Conservation (phyloP, 306 rosid genomes). For the Corylus avellana region DNA sequence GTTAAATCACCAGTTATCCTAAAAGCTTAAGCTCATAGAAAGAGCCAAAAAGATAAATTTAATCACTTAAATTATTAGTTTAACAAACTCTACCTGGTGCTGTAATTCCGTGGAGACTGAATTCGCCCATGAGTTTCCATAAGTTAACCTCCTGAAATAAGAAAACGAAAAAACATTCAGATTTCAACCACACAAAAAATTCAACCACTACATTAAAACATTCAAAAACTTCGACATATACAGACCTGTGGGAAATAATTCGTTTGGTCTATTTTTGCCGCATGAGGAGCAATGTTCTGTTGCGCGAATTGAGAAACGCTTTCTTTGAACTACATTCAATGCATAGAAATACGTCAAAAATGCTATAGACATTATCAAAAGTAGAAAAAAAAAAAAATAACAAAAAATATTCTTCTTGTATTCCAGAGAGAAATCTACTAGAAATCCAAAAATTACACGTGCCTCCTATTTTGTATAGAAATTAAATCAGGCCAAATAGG, state of each 20-base stretch:
- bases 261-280: constrained; percentile 74
- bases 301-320: constrained; percentile 83
- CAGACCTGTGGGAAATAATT: constrained; percentile 70
- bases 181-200: constrained; percentile 4
- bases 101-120: constrained; percentile 91
- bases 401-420: background rate
- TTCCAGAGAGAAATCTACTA: background rate
- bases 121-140: constrained; percentile 94
- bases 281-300: constrained; percentile 85
- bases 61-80: no score
- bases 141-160: constrained; percentile 76
- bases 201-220: background rate
- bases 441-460: background rate
- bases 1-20: no score
- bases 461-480: background rate
- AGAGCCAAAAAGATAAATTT: no score
- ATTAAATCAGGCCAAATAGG: no score
- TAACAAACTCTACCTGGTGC: constrained; percentile 63
- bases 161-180: constrained; percentile 26
- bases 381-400: background rate
- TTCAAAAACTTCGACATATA: constrained; percentile 7
- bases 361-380: background rate
- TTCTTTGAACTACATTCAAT: constrained; percentile 73
- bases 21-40: no score
- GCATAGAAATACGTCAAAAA: constrained; percentile 18